phyloP scores from a whole-genome alignment of 169 alveolate species.

The Neospora caninum region DNA sequence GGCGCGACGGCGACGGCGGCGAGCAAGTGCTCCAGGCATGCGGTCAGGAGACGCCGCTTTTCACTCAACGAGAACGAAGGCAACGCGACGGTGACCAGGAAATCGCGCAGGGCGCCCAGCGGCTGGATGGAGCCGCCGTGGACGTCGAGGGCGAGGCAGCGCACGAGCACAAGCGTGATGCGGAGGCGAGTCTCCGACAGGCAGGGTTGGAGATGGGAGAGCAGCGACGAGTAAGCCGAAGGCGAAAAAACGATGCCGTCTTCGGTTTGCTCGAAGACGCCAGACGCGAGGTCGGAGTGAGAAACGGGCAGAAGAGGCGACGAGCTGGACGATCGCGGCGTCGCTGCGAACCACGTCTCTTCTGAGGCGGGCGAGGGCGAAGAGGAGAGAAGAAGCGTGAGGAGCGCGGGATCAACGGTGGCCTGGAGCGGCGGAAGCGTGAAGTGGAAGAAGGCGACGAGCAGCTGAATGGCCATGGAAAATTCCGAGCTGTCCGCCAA shows the following conservation, averaged over 20 bases:
- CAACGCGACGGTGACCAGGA: not conserved
- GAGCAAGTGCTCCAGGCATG: not conserved
- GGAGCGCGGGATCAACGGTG: not conserved
- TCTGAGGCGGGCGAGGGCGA: not conserved
- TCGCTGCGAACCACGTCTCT: not conserved
- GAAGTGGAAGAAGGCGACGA: conserved; percentile 29
- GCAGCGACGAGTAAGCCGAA: not conserved
- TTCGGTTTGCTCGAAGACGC: not conserved
- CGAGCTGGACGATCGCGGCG: not conserved
- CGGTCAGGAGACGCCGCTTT: not conserved
- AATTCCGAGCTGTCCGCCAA: conserved; percentile 6
- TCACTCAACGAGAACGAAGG: not conserved
- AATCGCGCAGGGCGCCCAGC: not conserved
- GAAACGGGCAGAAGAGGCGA: not conserved
- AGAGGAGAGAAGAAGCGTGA: not conserved
- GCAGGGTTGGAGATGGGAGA: not conserved
- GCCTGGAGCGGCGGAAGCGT: conserved; percentile 5
- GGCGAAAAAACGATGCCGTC: no score
- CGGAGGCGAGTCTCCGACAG: not conserved
- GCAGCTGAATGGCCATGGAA: not conserved
- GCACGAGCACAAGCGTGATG: not conserved
- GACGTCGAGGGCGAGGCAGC: conserved; percentile 12
- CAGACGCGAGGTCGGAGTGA: not conserved
- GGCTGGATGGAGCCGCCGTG: conserved; percentile 21
- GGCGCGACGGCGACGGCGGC: not conserved